Conservation (phyloP, 164 flowering plant species). For the Magnolia changhungtana region DNA sequence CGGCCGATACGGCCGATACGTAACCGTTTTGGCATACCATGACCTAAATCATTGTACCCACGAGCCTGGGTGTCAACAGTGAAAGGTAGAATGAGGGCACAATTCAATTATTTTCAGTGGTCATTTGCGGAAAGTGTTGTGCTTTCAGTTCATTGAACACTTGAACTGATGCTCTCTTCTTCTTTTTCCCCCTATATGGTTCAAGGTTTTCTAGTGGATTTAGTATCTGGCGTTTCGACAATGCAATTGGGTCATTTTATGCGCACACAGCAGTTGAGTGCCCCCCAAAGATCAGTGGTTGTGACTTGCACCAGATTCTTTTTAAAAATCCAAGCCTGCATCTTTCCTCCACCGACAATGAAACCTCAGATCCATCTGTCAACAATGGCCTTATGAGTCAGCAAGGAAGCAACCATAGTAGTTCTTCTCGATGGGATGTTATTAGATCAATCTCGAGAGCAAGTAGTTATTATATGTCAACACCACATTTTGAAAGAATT, state of each 20-base stretch:
- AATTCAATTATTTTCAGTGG: neutral
- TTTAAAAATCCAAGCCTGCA: conserved; percentile 45
- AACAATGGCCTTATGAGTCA: conserved; percentile 25
- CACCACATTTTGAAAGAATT: conserved; percentile 91
- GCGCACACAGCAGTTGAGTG: conserved; percentile 57
- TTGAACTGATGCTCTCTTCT: neutral
- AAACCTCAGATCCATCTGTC: conserved; percentile 26
- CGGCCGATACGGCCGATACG: too few species aligned
- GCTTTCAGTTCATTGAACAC: neutral
- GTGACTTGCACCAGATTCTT: conserved; percentile 66
- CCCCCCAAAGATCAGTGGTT: conserved; percentile 48
- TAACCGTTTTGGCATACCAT: too few species aligned
- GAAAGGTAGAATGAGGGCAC: neutral
- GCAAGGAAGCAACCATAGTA: conserved; percentile 33
- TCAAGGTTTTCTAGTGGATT: conserved; percentile 50
- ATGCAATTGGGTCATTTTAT: conserved; percentile 75
- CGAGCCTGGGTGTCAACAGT: neutral
- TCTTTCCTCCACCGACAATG: conserved; percentile 28
- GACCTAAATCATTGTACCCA: neutral
- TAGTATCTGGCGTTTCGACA: conserved; percentile 96
- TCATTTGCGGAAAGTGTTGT: neutral
- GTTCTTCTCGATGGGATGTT: conserved; percentile 81
- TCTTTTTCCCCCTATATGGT: neutral
- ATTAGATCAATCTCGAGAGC: conserved; percentile 71
- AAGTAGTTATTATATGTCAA: conserved; percentile 58